These are phyloP conservation scores for Teratosphaeriaceae sp. DNA, from an alignment of 2,329 filamentous ascomycete species.

Conservation along the genomic window DNA sequence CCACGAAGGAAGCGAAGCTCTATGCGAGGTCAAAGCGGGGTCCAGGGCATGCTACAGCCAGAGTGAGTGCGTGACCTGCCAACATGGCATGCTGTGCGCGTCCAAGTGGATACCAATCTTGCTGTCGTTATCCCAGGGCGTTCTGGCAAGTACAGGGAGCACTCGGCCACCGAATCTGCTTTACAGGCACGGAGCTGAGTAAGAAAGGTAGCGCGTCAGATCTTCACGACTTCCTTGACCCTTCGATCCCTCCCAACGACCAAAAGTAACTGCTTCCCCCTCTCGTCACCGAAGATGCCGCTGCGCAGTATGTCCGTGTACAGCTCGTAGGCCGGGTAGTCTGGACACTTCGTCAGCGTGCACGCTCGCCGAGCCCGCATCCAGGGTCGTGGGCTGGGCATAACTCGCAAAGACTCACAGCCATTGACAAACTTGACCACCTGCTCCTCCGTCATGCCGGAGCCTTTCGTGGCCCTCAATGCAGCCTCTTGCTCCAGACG, in stretches of 20 bases:
- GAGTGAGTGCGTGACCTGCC: not conserved
- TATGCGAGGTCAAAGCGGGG: not conserved
- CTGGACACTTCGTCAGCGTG: conserved; percentile 11
- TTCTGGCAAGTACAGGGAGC: no score
- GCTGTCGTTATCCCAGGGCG: no score
- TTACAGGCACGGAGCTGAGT: conserved; percentile 21
- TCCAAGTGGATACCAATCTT: no score
- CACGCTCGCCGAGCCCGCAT: not conserved
- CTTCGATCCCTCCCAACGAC: conserved; percentile 43
- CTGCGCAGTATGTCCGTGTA: conserved; percentile 44
- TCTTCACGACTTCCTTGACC: conserved; percentile 26
- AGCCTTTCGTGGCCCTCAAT: conserved; percentile 59
- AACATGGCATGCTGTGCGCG: not conserved
- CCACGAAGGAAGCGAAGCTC: not conserved
- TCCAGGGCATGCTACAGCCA: not conserved
- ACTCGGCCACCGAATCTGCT: no score
- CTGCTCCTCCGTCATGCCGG: conserved; percentile 76
- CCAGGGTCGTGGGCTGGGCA: no score
- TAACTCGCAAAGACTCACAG: no score
- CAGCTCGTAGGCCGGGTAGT: conserved; percentile 51
- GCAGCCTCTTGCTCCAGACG: conserved; percentile 71
- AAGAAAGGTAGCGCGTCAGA: conserved; percentile 41
- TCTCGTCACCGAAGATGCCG: conserved; percentile 40
- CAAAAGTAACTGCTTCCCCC: conserved; percentile 45
- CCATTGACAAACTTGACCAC: conserved; percentile 69